These are phyloP conservation scores for Butyriboletus loyo DNA, from an alignment of 768 basidiomycete species.

Conservation along the genomic window DNA sequence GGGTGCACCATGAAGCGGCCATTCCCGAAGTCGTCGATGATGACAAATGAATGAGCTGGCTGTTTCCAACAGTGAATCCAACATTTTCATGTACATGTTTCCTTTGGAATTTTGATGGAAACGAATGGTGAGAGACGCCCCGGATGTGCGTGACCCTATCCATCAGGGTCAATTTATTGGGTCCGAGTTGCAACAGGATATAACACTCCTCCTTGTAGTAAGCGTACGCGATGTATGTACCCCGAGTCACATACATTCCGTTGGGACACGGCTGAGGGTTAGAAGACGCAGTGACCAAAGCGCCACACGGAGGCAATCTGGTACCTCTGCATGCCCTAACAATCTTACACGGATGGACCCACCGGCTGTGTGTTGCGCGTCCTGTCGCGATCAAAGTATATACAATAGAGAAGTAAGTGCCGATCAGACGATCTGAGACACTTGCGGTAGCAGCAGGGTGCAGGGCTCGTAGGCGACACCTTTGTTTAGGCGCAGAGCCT, in stretches of 20 bases:
- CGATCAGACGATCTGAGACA: too few relatives aligned
- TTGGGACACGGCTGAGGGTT: neutral
- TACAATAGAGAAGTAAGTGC: neutral
- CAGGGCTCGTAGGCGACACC: neutral
- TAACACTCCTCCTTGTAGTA: neutral
- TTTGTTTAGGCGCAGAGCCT: neutral
- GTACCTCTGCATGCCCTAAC: neutral
- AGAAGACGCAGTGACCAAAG: neutral
- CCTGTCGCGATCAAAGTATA: neutral
- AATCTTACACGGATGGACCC: neutral
- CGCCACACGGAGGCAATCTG: slow-evolving; percentile 21
- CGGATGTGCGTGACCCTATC: neutral
- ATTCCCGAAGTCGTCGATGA: neutral
- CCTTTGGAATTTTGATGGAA: neutral
- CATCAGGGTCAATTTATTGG: neutral
- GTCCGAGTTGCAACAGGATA: neutral
- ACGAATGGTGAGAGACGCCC: neutral
- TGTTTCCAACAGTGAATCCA: too few relatives aligned
- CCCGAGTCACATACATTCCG: neutral
- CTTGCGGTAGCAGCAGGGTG: neutral
- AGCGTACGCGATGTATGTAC: neutral
- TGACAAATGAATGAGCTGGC: neutral
- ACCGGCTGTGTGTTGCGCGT: neutral
- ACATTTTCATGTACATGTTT: neutral
- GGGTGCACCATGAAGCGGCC: neutral